phyloP scores from a whole-genome alignment of 192 early-diverging fungal species.

The Backusella luteola region DNA sequence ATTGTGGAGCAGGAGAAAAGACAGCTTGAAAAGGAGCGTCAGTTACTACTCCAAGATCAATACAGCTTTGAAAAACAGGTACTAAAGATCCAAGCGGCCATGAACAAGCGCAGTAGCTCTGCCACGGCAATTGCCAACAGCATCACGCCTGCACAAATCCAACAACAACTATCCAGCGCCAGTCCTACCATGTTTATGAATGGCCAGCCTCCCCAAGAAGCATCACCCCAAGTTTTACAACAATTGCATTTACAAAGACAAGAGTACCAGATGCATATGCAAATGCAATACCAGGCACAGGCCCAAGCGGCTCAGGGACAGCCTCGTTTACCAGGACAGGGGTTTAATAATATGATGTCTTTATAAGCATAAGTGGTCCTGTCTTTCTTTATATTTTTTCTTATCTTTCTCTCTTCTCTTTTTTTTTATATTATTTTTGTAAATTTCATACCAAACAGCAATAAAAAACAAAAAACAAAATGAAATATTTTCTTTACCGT shows the following conservation, averaged over 20 bases:
- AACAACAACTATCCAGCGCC: conserved; percentile 15
- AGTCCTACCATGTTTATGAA: conserved; percentile 13
- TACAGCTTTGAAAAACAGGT: conserved; percentile 47
- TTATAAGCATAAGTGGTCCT: neutral
- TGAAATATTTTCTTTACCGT: neutral
- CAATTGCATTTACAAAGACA: conserved; percentile 5
- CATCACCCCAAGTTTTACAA: neutral
- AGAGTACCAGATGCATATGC: conserved; percentile 12
- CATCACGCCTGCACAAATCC: conserved; percentile 21
- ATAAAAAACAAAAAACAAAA: neutral
- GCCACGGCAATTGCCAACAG: neutral
- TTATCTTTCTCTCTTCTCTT: neutral
- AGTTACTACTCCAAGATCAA: conserved; percentile 56
- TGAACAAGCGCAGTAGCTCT: neutral
- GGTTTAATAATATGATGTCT: conserved; percentile 12
- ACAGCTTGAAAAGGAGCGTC: conserved; percentile 72
- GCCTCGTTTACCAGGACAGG: neutral
- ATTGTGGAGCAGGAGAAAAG: conserved; percentile 83
- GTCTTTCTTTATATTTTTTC: neutral
- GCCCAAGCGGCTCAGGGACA: neutral
- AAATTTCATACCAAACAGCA: conserved; percentile 5
- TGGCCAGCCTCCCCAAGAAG: neutral
- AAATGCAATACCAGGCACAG: conserved; percentile 12
- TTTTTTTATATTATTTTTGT: neutral
- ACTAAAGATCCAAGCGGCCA: neutral